A percentile compares a stretch with the other conserved stretches of the same genome.
Evolutionary conservation across 805 yeast species (phyloP).

Genomic region (Grigorovia jiainica): DNA sequence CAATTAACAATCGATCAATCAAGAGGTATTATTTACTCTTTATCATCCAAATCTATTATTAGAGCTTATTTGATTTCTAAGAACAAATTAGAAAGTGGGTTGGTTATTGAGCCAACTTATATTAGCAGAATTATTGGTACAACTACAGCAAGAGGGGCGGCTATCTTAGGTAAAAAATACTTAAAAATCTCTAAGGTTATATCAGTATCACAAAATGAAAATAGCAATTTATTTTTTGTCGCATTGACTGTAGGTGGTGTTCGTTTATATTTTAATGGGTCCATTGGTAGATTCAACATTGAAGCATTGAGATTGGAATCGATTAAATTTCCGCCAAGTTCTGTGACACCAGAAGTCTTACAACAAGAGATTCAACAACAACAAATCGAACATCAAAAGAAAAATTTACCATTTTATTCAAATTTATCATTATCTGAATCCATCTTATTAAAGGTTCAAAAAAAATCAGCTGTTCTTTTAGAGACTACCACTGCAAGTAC

Average conservation of each 20-base stretch:
- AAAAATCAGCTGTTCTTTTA: slow-evolving; percentile 44
- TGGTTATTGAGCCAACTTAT: slow-evolving; percentile 29
- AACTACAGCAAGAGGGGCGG: slow-evolving; percentile 40
- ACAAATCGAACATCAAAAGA: slow-evolving; percentile 32
- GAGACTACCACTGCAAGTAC: slow-evolving; percentile 49
- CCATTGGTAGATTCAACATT: slow-evolving; percentile 26
- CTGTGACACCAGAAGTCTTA: slow-evolving; percentile 24
- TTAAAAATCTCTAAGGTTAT: slow-evolving; percentile 46
- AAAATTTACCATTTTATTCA: slow-evolving; percentile 21
- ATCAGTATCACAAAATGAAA: slow-evolving; percentile 44
- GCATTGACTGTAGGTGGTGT: slow-evolving; percentile 82
- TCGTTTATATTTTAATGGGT: slow-evolving; percentile 50
- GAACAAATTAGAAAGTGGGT: slow-evolving; percentile 35
- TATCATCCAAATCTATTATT: slow-evolving; percentile 73
- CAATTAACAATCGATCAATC: slow-evolving; percentile 69
- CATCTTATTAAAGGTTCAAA: slow-evolving; percentile 39
- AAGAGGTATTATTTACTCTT: slow-evolving; percentile 67
- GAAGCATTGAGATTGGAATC: slow-evolving; percentile 38
- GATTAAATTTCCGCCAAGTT: slow-evolving; percentile 56
- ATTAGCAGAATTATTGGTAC: slow-evolving; percentile 34
- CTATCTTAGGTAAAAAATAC: slow-evolving; percentile 45
- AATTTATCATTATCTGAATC: slow-evolving; percentile 24
- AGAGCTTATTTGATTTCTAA: slow-evolving; percentile 55
- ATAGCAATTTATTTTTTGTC: slow-evolving; percentile 58
- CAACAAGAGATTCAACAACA: slow-evolving; percentile 31